These are phyloP conservation scores for Sugiyamaella floridensis DNA, from an alignment of 805 yeast species.

Conservation along the genomic window DNA sequence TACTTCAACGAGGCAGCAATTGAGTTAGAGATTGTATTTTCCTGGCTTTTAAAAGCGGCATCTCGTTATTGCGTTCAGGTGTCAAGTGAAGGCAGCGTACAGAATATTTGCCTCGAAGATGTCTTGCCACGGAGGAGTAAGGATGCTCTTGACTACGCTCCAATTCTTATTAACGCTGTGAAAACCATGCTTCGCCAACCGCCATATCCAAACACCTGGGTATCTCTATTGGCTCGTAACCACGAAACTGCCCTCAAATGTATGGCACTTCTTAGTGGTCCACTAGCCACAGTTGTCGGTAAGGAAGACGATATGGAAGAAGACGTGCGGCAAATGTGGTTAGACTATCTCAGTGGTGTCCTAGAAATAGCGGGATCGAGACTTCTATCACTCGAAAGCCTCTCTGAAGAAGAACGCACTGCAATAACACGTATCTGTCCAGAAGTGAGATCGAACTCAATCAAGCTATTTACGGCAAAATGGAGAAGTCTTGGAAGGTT, in stretches of 20 bases:
- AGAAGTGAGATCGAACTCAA: conserved; percentile 53
- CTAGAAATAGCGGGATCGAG: conserved; percentile 57
- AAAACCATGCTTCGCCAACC: not conserved
- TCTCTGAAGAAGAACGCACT: conserved; percentile 64
- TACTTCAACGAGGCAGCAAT: conserved; percentile 62
- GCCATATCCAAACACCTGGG: conserved; percentile 51
- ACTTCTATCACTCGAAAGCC: conserved; percentile 61
- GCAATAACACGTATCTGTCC: conserved; percentile 61
- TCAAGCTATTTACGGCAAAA: conserved; percentile 47
- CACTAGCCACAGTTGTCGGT: conserved; percentile 44
- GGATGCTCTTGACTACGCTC: not conserved
- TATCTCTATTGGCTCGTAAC: conserved; percentile 42
- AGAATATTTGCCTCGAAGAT: not conserved
- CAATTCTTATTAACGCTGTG: not conserved
- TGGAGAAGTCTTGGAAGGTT: conserved; percentile 74
- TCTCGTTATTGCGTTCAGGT: conserved; percentile 7
- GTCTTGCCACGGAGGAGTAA: not conserved
- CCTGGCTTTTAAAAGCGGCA: conserved; percentile 28
- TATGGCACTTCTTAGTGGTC: conserved; percentile 36
- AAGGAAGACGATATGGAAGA: conserved; percentile 49
- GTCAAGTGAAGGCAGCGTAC: not conserved
- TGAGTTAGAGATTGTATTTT: conserved; percentile 55
- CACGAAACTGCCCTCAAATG: conserved; percentile 28
- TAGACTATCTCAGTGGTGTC: conserved; percentile 51
- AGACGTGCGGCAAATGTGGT: conserved; percentile 59